A percentile compares a stretch with the other conserved stretches of the same genome.
Evolutionary conservation across 805 yeast species (phyloP).

Genomic region (Candida glaebosa): DNA sequence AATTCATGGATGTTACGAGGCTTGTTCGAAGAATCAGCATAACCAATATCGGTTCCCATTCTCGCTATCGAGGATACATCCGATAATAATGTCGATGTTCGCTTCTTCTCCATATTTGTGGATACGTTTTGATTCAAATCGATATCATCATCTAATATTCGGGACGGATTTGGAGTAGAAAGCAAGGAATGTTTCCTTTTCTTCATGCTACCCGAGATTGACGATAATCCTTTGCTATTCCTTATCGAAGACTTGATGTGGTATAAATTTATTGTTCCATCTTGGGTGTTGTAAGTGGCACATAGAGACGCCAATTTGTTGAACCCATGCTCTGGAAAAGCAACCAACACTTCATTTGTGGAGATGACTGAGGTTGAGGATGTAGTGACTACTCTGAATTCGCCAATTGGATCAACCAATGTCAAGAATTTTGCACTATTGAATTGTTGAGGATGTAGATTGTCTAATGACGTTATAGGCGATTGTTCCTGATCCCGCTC

Average conservation of each 20-base stretch:
- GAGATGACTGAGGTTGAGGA: conserved; percentile 67
- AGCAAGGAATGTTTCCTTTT: conserved; percentile 26
- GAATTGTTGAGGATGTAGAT: conserved; percentile 18
- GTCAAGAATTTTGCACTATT: conserved; percentile 52
- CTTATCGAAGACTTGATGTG: conserved; percentile 44
- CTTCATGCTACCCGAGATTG: conserved; percentile 1
- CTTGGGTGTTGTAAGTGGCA: conserved; percentile 52
- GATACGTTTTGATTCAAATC: conserved; percentile 22
- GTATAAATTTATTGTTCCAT: conserved; percentile 47
- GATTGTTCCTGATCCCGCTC: conserved; percentile 42
- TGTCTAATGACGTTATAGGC: conserved; percentile 6
- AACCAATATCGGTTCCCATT: conserved; percentile 38
- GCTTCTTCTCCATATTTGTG: conserved; percentile 40
- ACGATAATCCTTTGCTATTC: conserved; percentile 5
- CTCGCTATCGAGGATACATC: conserved; percentile 45
- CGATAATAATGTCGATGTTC: conserved; percentile 39
- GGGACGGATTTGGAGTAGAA: conserved; percentile 41
- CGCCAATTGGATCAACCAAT: conserved; percentile 69
- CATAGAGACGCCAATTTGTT: conserved; percentile 40
- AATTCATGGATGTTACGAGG: conserved; percentile 22
- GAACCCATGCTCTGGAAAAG: conserved; percentile 46
- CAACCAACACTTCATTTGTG: conserved; percentile 51
- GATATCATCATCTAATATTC: conserved; percentile 40
- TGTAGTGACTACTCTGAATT: conserved; percentile 67
- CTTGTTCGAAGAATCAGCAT: conserved; percentile 21